Evolutionary conservation across 148 eudicot species (phyloP).

Genomic region (Amaranthus hypochondriacus): DNA sequence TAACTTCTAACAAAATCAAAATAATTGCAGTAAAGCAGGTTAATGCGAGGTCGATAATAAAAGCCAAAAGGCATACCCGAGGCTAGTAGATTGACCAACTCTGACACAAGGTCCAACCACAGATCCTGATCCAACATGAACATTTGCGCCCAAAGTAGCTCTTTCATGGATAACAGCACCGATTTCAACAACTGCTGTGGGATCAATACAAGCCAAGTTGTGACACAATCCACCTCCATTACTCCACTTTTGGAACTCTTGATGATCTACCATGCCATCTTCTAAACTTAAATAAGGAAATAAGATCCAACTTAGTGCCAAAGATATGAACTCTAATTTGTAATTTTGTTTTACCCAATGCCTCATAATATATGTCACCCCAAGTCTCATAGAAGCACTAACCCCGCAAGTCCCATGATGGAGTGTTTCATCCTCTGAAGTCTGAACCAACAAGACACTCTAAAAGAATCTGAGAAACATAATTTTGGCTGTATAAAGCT

Average conservation of each 20-base stretch:
- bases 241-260: constrained; percentile 58
- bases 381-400: too few relatives aligned
- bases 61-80: constrained; percentile 48
- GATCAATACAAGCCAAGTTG: constrained; percentile 59
- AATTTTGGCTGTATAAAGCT: too few relatives aligned
- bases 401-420: too few relatives aligned
- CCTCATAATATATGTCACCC: neutral
- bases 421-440: too few relatives aligned
- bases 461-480: too few relatives aligned
- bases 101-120: constrained; percentile 70
- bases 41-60: neutral
- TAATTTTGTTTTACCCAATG: neutral
- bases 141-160: constrained; percentile 55
- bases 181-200: constrained; percentile 53
- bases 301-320: constrained; percentile 3
- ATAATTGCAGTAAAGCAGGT: too few relatives aligned
- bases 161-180: constrained; percentile 81
- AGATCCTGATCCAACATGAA: constrained; percentile 76
- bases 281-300: constrained; percentile 39
- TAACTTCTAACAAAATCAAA: neutral
- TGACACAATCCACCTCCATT: constrained; percentile 83
- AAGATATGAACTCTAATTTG: neutral
- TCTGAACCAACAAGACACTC: too few relatives aligned
- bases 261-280: constrained; percentile 27
- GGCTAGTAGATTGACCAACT: constrained; percentile 66